phyloP scores from a whole-genome alignment of 345 rosid species.

The Erysimum cheiranthoides region DNA sequence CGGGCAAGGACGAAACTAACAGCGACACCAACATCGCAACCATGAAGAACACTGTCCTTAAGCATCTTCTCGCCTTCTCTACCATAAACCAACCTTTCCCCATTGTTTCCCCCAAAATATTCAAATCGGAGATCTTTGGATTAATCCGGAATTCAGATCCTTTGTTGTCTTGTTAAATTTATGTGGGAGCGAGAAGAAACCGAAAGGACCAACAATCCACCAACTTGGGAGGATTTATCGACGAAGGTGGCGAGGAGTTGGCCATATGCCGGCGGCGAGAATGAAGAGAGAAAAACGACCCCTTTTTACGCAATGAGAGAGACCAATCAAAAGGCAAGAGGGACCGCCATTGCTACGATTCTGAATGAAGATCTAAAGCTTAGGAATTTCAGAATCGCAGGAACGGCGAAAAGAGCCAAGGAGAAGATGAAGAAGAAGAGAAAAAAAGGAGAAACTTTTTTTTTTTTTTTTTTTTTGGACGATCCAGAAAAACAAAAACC shows the following conservation, averaged over 20 bases:
- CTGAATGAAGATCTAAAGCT: constrained; percentile 15
- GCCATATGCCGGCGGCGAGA: constrained; percentile 41
- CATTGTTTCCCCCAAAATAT: constrained; percentile 28
- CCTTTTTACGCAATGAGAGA: not conserved
- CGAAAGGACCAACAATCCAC: constrained; percentile 41
- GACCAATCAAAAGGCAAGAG: not conserved
- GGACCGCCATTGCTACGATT: constrained; percentile 45
- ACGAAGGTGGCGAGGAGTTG: constrained; percentile 39
- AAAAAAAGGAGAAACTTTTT: constrained; percentile 23
- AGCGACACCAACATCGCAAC: constrained; percentile 92
- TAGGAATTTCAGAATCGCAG: constrained; percentile 45
- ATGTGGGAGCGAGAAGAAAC: constrained; percentile 42
- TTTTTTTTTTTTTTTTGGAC: constrained; percentile 6
- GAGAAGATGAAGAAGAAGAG: not conserved
- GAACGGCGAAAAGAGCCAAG: constrained; percentile 20
- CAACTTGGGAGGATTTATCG: constrained; percentile 28
- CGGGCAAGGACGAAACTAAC: constrained; percentile 76
- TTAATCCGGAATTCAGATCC: constrained; percentile 17
- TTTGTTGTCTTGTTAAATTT: not conserved
- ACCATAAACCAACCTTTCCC: constrained; percentile 54
- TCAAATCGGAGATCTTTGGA: not conserved
- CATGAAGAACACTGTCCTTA: constrained; percentile 78
- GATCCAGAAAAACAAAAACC: constrained; percentile 20
- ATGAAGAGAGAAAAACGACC: not conserved
- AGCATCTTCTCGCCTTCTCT: constrained; percentile 72